Percentiles rank a stretch among this genome's conserved stretches.
phyloP scores from a whole-genome alignment of 805 yeast genomes.

The Ogataea methylovora region DNA sequence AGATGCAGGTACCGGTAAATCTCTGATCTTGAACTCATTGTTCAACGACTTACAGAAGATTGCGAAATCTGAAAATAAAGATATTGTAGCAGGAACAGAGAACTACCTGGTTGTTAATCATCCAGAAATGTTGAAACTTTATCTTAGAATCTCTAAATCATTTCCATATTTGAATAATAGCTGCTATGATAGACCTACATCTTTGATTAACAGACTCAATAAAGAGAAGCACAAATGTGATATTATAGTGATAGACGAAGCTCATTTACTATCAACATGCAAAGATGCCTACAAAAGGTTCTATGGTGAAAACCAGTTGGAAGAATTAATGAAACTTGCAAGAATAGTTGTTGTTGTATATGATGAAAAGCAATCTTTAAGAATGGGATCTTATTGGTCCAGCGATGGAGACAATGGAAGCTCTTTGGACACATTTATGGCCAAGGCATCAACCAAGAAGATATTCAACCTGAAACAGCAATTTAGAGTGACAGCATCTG shows the following conservation, averaged over 20 bases:
- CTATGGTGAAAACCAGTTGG: slow-evolving; percentile 35
- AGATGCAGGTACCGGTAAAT: slow-evolving; percentile 43
- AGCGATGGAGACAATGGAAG: slow-evolving; percentile 26
- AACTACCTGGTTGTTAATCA: slow-evolving; percentile 38
- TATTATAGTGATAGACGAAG: slow-evolving; percentile 37
- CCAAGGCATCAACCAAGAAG: slow-evolving; percentile 5
- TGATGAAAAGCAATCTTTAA: slow-evolving; percentile 36
- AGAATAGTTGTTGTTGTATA: slow-evolving; percentile 35
- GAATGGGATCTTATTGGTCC: slow-evolving; percentile 40
- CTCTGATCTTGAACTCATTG: slow-evolving; percentile 33
- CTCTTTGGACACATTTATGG: slow-evolving; percentile 15
- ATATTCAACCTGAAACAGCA: slow-evolving; percentile 28
- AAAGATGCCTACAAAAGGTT: slow-evolving; percentile 38
- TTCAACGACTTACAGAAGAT: slow-evolving; percentile 34
- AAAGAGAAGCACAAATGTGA: slow-evolving; percentile 26
- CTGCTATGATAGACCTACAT: slow-evolving; percentile 39
- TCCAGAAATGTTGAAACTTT: slow-evolving; percentile 40
- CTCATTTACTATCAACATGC: slow-evolving; percentile 34
- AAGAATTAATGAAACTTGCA: slow-evolving; percentile 30
- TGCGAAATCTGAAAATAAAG: slow-evolving; percentile 7
- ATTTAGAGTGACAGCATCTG: slow-evolving; percentile 33
- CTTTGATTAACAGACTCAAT: slow-evolving; percentile 28
- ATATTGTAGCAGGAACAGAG: slow-evolving; percentile 19
- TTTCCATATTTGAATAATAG: slow-evolving; percentile 29
- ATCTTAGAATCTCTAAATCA: slow-evolving; percentile 29